These are phyloP conservation scores for Usnea hakonensis DNA, from an alignment of 495 filamentous ascomycete species.

Conservation along the genomic window DNA sequence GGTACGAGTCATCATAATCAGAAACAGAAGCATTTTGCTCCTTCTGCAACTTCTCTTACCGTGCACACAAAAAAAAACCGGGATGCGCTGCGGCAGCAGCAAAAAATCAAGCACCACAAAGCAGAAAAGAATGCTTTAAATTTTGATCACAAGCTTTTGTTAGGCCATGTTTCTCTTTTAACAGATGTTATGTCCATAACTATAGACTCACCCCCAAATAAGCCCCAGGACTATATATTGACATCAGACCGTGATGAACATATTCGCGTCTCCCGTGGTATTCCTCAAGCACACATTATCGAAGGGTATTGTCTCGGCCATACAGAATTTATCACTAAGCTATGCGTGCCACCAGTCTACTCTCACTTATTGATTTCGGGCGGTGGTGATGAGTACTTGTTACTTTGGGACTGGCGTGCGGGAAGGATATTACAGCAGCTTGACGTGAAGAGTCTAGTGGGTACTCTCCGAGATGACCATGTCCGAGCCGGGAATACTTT, in stretches of 20 bases:
- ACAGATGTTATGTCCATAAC: conserved; percentile 57
- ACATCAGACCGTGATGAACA: conserved; percentile 95
- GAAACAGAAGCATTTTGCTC: conserved; percentile 36
- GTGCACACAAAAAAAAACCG: conserved; percentile 80
- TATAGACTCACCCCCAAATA: conserved; percentile 14
- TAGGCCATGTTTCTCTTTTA: conserved; percentile 92
- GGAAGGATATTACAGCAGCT: conserved; percentile 47
- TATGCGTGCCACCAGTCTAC: conserved; percentile 53
- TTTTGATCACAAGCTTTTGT: conserved; percentile 66
- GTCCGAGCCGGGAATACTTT: not conserved
- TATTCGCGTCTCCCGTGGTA: conserved; percentile 79
- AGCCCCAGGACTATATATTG: conserved; percentile 59
- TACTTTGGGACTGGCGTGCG: conserved; percentile 73
- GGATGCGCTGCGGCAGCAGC: conserved; percentile 65
- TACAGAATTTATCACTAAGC: conserved; percentile 64
- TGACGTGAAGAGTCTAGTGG: conserved; percentile 35
- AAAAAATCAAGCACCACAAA: conserved; percentile 40
- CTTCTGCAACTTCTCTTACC: conserved; percentile 62
- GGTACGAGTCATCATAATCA: not conserved
- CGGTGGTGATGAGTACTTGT: conserved; percentile 70
- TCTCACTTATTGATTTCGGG: conserved; percentile 67
- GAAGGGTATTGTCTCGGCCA: conserved; percentile 86
- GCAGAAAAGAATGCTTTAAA: conserved; percentile 31
- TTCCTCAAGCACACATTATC: conserved; percentile 79
- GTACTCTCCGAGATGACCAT: conserved; percentile 2